Percentiles rank a stretch among this genome's conserved stretches.
Conservation (phyloP, 116 monocot genomes). For the Dioscorea cayenensis region DNA sequence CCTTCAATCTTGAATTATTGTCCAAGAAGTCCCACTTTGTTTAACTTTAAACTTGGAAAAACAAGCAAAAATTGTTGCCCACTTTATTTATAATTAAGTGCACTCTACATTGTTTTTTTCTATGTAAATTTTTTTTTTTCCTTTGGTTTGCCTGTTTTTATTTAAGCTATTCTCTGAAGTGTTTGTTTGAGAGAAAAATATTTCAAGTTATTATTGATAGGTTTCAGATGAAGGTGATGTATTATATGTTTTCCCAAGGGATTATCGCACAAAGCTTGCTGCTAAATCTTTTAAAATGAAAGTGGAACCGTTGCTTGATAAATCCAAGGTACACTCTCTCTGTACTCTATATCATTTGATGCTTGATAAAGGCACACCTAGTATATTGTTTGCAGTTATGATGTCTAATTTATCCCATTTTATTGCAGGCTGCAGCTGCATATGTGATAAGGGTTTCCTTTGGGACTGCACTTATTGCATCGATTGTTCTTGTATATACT, state of each 20-base stretch:
- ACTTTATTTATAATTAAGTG: too few relatives aligned
- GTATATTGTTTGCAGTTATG: not conserved
- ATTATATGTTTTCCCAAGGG: constrained; percentile 79
- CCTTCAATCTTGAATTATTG: too few relatives aligned
- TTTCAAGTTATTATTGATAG: constrained; percentile 69
- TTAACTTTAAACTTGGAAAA: too few relatives aligned
- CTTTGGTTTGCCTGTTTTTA: not conserved
- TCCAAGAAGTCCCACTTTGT: too few relatives aligned
- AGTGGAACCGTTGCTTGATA: constrained; percentile 73
- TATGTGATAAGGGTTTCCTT: constrained; percentile 92
- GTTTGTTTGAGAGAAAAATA: constrained; percentile 14
- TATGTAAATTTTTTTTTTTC: not conserved
- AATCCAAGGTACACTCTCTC: constrained; percentile 58
- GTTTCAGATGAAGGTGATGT: constrained; percentile 99
- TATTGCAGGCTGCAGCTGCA: constrained; percentile 52
- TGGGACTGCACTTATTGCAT: constrained; percentile 87
- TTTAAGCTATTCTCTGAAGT: not conserved
- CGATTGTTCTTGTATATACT: constrained; percentile 92
- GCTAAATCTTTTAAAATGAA: constrained; percentile 86
- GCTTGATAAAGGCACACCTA: not conserved
- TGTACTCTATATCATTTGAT: not conserved
- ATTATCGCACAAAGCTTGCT: constrained; percentile 71
- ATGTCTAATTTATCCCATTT: constrained; percentile 8
- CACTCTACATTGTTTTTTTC: not conserved
- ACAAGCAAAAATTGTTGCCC: too few relatives aligned